Base-by-base conservation (phyloP, 352 stramenopile genomes). In the Thraustochytrium striatum region DNA sequence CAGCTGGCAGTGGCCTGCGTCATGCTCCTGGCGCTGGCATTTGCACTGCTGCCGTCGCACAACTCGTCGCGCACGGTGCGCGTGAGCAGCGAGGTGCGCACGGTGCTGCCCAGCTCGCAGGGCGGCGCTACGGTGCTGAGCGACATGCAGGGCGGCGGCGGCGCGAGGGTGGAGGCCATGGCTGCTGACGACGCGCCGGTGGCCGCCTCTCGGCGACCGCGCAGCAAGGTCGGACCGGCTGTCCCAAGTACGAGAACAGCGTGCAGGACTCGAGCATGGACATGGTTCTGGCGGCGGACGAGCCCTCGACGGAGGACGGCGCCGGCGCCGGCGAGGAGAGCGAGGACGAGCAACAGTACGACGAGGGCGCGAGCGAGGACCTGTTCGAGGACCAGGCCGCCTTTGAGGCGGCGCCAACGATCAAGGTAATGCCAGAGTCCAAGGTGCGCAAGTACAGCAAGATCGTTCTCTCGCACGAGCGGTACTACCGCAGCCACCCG, bases 401-500 rank as follows among this genome's bases (percentile, higher is more conserved):
- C n/a, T 75, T 58, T 52, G 70, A 80, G 25, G 58, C 50, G 1
- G 70, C 70, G 19, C 70, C 70, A 25, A 72, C 79, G 13, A 80
- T 80, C 13, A 52, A 80, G 58, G 57, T 75, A 0, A 25, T 80
- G 38, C 70, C 70, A 9, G 70, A 80, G 70, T 81, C 61, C 11
- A 80, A 80, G 57, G 79, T 16, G 13, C 38, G 55, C 53, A 69
- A 80, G 70, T 80, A 80, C 70, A 65, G 32, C 7, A 52, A 65
- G 33, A 80, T 80, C 28, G 70, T 80, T 3, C 5, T 80, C 7
- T 32, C 55, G 5, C 70, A 80, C 43, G 70, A 80, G 47, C 55
- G 70, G 25, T 80, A 61, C 70, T 47, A 80, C 70, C 55, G 70
- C 25, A 38, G 79, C 21, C 55, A 80, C 58, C 70, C 70, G 25